Base-by-base conservation (phyloP, 768 basidiomycete species). In the Phanerochaete sordida region DNA sequence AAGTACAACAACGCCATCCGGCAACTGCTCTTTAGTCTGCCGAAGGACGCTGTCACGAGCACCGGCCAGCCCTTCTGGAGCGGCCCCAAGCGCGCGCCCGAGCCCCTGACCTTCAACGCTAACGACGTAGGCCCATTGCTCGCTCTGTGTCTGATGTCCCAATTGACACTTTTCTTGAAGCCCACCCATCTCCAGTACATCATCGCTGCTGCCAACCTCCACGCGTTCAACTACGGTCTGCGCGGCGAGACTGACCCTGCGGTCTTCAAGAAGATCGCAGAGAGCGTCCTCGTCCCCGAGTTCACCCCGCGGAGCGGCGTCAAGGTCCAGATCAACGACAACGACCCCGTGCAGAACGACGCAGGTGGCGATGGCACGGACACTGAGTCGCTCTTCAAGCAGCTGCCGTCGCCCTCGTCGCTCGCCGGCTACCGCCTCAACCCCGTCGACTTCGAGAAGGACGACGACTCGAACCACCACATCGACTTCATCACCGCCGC, bases 401-500 rank as follows among this genome's bases (percentile, higher is more conserved):
- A 88, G 63, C 78, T 99, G 23, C 97, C 97, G 24, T 74, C 90
- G 19, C 96, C 97, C 0, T 92, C 95, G 2, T 91, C 92, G 19
- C 78, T 99, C 44, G 95, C 90, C 52, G 97, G 97, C n/a, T 99
- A 95, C 77, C 90, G 97, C 57, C 83, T 99, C 50, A 90, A 80
- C 54, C 93, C 96, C 2, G 96, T 95, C 52, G 95, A 97, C 68
- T 99, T 99, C 65, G 97, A 99, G 80, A 99, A 99, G 77, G 97
- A 99, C 69, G 96, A 98, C 67, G 97, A 99, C 70, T 84, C 90
- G 53, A 99, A 99, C 75, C 86, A 91, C 75, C 97, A 99, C 75
- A 98, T 99, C 70, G 97, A 96, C 76, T 98, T 98, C 76, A 96
- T 99, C 75, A 98, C 95, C 35, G 91, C 97, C 8, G 92, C 96